Evolutionary conservation across 345 rosid genomes (phyloP), one percentile per base, ranked within the genome.

Genomic region (Microcos paniculata): DNA sequence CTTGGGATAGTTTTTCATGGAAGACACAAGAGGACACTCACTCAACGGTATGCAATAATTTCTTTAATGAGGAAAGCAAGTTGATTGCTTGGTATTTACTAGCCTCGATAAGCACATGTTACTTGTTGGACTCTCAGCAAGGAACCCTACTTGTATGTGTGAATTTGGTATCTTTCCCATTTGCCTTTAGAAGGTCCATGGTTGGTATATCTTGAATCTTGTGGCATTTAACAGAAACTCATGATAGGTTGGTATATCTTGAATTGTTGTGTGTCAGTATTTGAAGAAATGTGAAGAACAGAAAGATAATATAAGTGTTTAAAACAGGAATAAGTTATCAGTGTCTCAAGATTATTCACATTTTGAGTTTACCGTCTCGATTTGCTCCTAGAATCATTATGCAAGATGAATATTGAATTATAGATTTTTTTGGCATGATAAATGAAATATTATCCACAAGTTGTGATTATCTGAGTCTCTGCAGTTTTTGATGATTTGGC

Each of bases 1-100:
- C 82, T 76, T 89, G 90, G 89, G 77, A 59, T 66, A 75, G 62
- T 81, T 74, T 77, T 77, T 66, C 88, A 48, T 84, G 74, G 80
- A 83, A 77, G 70, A 62, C 72, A 1, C 82, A 84, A 62, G 87
- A 80, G 16, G 78, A 72, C 56, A 59, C 49, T 55, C 46, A 70
- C 74, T 71, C 86, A 68, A 77, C 30, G 84, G 97, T 90, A 80
- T 55, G 64, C 13, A 35, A 28, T 48, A 38, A 33, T 62, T 46
- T 68, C 51, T 45, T 78, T 48, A 38, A 53, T 26, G 33, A 49
- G 35, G 3, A 46, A 11, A 61, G 16, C 52, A 1, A 48, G 18
- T 26, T 51, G 71, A 31, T 71, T 55, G 48, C 38, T 52, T 48
- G 62, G 57, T 62, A 4, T 35, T 55, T 61, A 40, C 26, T 55